Base-by-base conservation (phyloP, 1,284 basidiomycete genomes). In the Ustilago cynodontis region DNA sequence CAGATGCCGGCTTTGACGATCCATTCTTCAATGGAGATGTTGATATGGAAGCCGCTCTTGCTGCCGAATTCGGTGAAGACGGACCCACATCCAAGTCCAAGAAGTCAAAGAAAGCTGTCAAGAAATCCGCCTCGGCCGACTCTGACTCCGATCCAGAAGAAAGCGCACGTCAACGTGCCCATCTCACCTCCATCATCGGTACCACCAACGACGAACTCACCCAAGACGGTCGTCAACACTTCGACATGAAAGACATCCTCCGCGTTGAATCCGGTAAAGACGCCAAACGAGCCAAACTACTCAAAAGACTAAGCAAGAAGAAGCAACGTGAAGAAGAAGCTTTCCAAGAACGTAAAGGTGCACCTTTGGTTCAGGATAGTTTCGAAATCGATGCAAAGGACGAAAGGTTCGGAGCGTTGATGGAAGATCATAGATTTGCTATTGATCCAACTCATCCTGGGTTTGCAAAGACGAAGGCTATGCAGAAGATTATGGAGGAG, bases 391-490 rank as follows among this genome's bases (percentile, higher is more conserved):
- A 99, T 84, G 91, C 94, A 64, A 90, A 91, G 79, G 97, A 99
- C 83, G 90, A 92, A 5, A 91, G 97, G 29, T 99, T 99, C 89
- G 90, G 90, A 77, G 92, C 90, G 11, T 84, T 98, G 53, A 92
- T 95, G 84, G 93, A 98, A 77, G 93, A 99, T 83, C 91, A 94
- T 81, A 90, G 91, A 50, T 99, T 94, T 82, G 95, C 96, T 0
- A 94, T 99, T 79, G 97, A 99, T 86, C 96, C 97, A 22, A 94
- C 91, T 54, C 94, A 98, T 87, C 94, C 96, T 16, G 77, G 80
- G 33, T 85, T 85, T 56, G 68, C 82, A 26, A 81, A 84, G 78
- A 86, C 84, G 8, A 78, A 83, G 45, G 82, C 71, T 43, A 86
- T 85, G 82, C 59, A 81, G 63, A 71, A 74, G 70, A 77, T 85